Conservation (phyloP, 2,329 filamentous ascomycete species). For the Fusarium temperatum region DNA sequence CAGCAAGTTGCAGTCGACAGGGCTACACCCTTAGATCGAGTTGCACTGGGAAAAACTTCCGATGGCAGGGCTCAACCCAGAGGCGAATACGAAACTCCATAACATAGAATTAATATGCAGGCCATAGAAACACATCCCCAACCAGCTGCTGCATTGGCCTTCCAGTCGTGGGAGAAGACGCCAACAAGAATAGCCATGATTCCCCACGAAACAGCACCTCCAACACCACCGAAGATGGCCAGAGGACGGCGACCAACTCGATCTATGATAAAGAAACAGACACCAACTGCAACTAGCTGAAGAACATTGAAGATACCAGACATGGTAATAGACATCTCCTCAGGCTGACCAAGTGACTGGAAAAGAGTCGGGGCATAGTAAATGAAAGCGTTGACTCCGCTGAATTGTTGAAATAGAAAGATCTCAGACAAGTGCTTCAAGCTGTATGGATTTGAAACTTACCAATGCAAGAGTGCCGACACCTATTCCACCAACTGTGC, state of each 20-base stretch:
- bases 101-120: neutral
- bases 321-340: conserved; percentile 50
- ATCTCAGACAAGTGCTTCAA: neutral
- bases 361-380: conserved; percentile 50
- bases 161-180: neutral
- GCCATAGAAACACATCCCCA: neutral
- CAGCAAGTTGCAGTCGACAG: neutral
- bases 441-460: conserved; percentile 24
- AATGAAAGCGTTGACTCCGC: conserved; percentile 58
- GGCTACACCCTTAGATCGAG: neutral
- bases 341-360: conserved; percentile 48
- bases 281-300: conserved; percentile 54
- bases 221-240: conserved; percentile 51
- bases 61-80: neutral
- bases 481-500: conserved; percentile 52
- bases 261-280: conserved; percentile 27
- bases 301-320: conserved; percentile 54
- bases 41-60: neutral
- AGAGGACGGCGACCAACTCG: conserved; percentile 36
- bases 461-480: conserved; percentile 56
- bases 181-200: conserved; percentile 65
- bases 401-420: conserved; percentile 63
- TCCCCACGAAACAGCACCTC: conserved; percentile 51
- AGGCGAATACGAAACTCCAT: neutral
- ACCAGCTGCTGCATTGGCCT: neutral